Evolutionary conservation across 768 basidiomycete species (phyloP), one percentile per base, ranked within the genome.

Genomic region (Suillus discolor): DNA sequence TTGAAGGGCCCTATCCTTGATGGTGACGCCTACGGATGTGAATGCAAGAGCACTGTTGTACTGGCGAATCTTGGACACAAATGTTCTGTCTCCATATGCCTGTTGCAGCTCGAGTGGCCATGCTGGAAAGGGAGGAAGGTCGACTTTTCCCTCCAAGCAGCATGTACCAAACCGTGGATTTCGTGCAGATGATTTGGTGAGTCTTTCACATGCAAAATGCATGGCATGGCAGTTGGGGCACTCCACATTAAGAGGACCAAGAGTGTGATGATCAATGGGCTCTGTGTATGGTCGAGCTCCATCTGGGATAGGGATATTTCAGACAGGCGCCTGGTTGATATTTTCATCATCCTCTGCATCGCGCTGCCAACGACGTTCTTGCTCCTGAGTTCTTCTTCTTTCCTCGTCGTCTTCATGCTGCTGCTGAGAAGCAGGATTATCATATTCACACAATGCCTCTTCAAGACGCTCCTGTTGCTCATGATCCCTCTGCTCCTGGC

Each of bases 11-110:
- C 67, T 61, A 16, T 74, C 38, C 63, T 81, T 79, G 34, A 77
- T 67, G 6, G 66, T 54, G 2, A 77, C 75, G 15, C 75, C 75
- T 0, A 83, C 38, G 0, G 80, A 82, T 0, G 78, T 80, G 62
- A 83, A 82, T 0, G 81, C 71, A 51, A 84, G 70, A 1, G 83
- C 77, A 44, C 70, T 67, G 62, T 84, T 84, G 51, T 83, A 83
- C 38, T 79, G 76, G 11, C 77, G 68, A 9, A 83, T 81, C 6
- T 81, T 69, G 7, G 68, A 62, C 1, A 74, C 75, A 34, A 82
- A 82, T 5, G 70, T 61, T 34, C 63, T 65, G 12, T 73, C 61
- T 42, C 69, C 54, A 53, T 68, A 71, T 1, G 74, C 38, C 20
- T 62, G 11, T 1, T 72, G 67, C 3, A 70, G 41, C 0, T 1